These are phyloP conservation scores for Mycena amicta DNA, from an alignment of 768 basidiomycete genomes.

Conservation along the genomic window DNA sequence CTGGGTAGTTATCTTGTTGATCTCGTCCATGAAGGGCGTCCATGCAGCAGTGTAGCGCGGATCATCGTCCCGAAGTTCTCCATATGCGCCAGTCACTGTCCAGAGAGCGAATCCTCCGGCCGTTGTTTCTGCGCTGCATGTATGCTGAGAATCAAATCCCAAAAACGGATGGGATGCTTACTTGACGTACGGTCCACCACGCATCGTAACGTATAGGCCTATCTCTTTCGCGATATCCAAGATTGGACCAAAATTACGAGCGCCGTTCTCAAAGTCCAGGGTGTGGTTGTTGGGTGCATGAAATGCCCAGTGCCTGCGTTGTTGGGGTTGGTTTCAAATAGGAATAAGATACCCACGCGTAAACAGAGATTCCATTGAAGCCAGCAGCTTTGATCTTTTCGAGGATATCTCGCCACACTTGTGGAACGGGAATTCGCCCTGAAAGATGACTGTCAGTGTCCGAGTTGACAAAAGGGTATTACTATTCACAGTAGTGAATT, in stretches of 20 bases:
- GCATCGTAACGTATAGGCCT: conserved; percentile 58
- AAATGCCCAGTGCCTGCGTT: conserved; percentile 50
- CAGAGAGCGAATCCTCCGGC: conserved; percentile 63
- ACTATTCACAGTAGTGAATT: conserved; percentile 21
- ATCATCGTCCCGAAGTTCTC: conserved; percentile 52
- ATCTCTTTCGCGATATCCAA: conserved; percentile 36
- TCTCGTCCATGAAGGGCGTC: conserved; percentile 27
- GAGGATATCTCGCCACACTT: conserved; percentile 61
- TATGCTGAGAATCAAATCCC: background rate
- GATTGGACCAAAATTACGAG: conserved; percentile 11
- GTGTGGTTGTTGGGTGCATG: conserved; percentile 16
- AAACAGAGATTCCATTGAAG: conserved; percentile 58
- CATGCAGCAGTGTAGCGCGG: conserved; percentile 53
- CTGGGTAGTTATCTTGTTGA: conserved; percentile 12
- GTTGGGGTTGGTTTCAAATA: background rate
- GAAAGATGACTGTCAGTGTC: conserved; percentile 26
- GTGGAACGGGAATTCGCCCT: conserved; percentile 57
- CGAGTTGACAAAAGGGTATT: background rate
- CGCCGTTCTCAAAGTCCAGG: conserved; percentile 10
- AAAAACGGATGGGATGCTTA: background rate
- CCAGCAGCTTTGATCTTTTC: conserved; percentile 63
- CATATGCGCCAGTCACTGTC: conserved; percentile 50
- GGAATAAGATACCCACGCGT: conserved; percentile 31
- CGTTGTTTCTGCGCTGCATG: conserved; percentile 58
- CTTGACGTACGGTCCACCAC: conserved; percentile 44